Conservation (phyloP, 1,284 basidiomycete genomes). For the Pholiota adiposa region DNA sequence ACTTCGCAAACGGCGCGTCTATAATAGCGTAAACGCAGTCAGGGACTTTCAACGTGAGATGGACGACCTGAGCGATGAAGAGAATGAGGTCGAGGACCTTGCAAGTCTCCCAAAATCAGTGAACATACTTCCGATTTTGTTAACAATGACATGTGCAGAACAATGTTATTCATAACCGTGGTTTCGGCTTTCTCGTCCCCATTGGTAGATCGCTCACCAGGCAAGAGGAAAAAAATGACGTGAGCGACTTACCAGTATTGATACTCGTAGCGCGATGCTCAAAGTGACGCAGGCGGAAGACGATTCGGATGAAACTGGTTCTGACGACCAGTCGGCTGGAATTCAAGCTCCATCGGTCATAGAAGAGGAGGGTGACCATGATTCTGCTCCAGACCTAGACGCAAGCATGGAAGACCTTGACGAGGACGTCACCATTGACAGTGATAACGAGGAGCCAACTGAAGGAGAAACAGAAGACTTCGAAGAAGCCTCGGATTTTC, state of each 20-base stretch:
- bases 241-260: conserved; percentile 36
- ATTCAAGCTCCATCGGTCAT: conserved; percentile 38
- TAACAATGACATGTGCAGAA: conserved; percentile 44
- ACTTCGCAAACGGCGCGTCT: conserved; percentile 50
- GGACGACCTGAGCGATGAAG: conserved; percentile 86
- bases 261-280: conserved; percentile 1
- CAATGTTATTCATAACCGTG: conserved; percentile 62
- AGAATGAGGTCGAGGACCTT: conserved; percentile 75
- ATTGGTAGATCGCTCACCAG: conserved; percentile 74
- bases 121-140: not conserved
- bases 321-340: conserved; percentile 41
- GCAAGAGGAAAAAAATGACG: conserved; percentile 84
- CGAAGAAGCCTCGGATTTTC: conserved; percentile 39
- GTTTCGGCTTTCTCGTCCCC: conserved; percentile 70
- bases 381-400: conserved; percentile 62
- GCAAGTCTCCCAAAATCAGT: conserved; percentile 41
- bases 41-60: conserved; percentile 79
- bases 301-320: conserved; percentile 45
- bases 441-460: conserved; percentile 42
- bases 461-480: conserved; percentile 39
- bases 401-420: conserved; percentile 77
- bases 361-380: conserved; percentile 62
- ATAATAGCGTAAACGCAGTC: conserved; percentile 59
- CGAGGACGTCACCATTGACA: conserved; percentile 50
- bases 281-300: conserved; percentile 26